These are phyloP conservation scores for Orobanche coerulescens DNA, from an alignment of 257 asterid species.

Conservation along the genomic window DNA sequence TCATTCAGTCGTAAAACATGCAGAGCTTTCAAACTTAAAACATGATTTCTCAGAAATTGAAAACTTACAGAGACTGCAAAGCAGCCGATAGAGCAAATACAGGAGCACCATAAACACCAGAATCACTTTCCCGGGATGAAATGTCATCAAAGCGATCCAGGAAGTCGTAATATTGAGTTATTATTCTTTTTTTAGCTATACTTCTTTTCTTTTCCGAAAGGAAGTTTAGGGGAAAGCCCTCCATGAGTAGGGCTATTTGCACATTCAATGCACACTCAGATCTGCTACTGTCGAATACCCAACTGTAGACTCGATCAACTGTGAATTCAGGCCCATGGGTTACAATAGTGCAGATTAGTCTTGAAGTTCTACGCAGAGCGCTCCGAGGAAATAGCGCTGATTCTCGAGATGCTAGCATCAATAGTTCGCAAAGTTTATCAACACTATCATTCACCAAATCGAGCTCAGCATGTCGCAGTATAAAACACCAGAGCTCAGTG, in stretches of 20 bases:
- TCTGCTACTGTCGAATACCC: constrained; percentile 37
- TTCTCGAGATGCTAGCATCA: constrained; percentile 44
- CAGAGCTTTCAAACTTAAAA: not conserved
- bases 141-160: constrained; percentile 43
- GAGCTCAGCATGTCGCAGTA: constrained; percentile 65
- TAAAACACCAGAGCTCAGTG: constrained; percentile 82
- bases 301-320: constrained; percentile 55
- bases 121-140: constrained; percentile 28
- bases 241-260: constrained; percentile 65
- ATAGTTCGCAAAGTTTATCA: constrained; percentile 53
- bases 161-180: constrained; percentile 66
- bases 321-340: constrained; percentile 48
- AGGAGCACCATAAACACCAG: constrained; percentile 62
- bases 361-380: constrained; percentile 56
- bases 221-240: constrained; percentile 71
- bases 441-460: constrained; percentile 40
- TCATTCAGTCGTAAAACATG: not conserved
- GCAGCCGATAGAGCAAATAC: constrained; percentile 75
- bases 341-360: constrained; percentile 53
- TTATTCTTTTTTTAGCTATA: constrained; percentile 50
- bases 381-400: constrained; percentile 47
- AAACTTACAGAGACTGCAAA: constrained; percentile 69
- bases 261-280: constrained; percentile 33
- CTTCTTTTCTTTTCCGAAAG: constrained; percentile 65
- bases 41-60: not conserved